Evolutionary conservation across 1,284 basidiomycete species (phyloP), one percentile per base, ranked within the genome.

Genomic region (Ustilago lituana): DNA sequence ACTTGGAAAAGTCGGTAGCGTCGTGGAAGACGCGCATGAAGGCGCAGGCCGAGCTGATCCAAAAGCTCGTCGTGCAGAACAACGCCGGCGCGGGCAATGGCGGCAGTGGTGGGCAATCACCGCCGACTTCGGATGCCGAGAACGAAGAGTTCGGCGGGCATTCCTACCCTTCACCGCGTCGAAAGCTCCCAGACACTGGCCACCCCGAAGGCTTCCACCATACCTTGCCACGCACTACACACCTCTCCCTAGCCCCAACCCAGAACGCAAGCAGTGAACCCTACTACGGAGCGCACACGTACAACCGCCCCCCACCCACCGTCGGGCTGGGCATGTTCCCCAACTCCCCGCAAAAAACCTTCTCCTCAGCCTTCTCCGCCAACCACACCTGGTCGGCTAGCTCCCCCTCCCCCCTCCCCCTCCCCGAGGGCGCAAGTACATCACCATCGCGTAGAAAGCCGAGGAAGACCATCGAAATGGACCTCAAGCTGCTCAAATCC

Each of bases 251-350:
- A 3, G 0, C 44, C n/a, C 20, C 7, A 17, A 33, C 11, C 17
- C 17, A 5, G 14, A 23, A 12, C 12, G 27, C 6, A 8, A 24
- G 11, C 6, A 35, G 38, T 14, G 35, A 59, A 24, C 73, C 73
- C 0, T 76, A 77, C 59, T 77, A 77, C 41, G 75, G 73, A 0
- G 73, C 75, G 12, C 75, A 77, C 40, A 66, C 63, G 0, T 77
- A 56, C 54, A 76, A 76, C 51, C 64, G 73, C 12, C 60, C 71
- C 1, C 74, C 74, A 11, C 29, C 55, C 14, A 47, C 23, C 11
- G 31, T 46, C 10, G 63, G 58, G 4, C 38, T 61, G 0, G 60
- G 64, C 20, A 31, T 68, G 32, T 20, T 36, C 2, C 46, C 64
- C 11, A 27, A n/a, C 15, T 73, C 67, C 4, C 67, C 69, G 4